Percentiles rank a stretch among this genome's conserved stretches.
phyloP scores from a whole-genome alignment of 257 asterid genomes.

The Striga asiatica region DNA sequence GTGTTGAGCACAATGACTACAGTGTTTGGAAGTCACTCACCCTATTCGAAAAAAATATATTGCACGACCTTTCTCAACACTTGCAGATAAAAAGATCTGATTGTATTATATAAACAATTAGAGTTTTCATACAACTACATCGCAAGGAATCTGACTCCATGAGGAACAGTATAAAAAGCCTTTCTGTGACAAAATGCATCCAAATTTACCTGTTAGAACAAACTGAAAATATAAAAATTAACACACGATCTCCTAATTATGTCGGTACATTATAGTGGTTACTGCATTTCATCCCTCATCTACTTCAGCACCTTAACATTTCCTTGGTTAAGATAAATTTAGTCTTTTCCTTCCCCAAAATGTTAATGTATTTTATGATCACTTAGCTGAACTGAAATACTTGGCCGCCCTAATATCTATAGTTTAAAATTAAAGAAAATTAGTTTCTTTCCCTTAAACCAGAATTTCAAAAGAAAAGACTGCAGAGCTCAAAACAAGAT shows the following conservation, averaged over 20 bases:
- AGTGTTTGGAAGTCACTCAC: background rate
- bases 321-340: no score
- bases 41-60: background rate
- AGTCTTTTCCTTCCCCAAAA: no score
- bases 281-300: no score
- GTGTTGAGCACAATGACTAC: background rate
- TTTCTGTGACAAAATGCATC: background rate
- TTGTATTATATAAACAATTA: background rate
- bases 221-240: no score
- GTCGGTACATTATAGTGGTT: no score
- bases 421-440: background rate
- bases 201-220: no score
- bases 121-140: background rate
- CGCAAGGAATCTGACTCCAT: background rate
- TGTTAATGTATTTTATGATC: no score
- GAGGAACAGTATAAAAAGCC: background rate
- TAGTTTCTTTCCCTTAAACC: background rate
- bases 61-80: background rate
- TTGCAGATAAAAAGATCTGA: background rate
- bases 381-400: no score
- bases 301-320: no score
- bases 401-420: background rate
- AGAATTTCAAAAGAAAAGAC: background rate
- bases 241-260: no score
- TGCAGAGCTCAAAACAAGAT: background rate